Percentiles rank a stretch among this genome's conserved stretches.
These are phyloP conservation scores for Achaetomiella virescens DNA, from an alignment of 495 filamentous ascomycete species.

Conservation along the genomic window DNA sequence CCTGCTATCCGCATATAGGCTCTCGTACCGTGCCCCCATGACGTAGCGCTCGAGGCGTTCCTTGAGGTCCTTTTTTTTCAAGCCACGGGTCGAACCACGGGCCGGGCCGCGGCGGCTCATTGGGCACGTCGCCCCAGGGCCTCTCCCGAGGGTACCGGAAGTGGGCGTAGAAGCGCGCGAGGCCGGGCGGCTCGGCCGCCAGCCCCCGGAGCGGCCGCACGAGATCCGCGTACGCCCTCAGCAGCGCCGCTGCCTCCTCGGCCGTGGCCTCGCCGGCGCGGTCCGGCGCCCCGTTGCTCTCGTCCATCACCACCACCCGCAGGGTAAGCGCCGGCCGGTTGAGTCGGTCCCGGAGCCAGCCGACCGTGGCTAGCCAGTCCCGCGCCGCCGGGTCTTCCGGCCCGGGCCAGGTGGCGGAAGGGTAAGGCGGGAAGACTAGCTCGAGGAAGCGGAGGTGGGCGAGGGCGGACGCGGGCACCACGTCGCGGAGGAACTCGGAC, in stretches of 20 bases:
- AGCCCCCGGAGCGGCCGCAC: neutral
- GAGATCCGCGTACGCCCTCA: neutral
- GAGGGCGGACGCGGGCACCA: conserved; percentile 7
- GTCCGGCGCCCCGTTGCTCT: neutral
- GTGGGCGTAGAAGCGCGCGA: conserved; percentile 6
- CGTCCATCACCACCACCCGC: neutral
- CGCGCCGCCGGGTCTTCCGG: neutral
- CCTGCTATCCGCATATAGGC: conserved; percentile 1
- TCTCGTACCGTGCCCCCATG: conserved; percentile 1
- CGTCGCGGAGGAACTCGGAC: conserved; percentile 7
- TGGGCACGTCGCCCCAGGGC: neutral
- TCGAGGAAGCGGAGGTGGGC: conserved; percentile 10
- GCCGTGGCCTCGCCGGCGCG: neutral
- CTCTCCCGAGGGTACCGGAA: conserved; percentile 1
- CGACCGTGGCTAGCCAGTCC: conserved; percentile 6
- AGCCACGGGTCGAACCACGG: conserved; percentile 6
- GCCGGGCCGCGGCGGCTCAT: conserved; percentile 3
- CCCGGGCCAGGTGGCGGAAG: neutral
- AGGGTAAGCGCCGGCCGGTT: neutral
- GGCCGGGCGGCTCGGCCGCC: neutral
- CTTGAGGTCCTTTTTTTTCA: neutral
- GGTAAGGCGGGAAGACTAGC: conserved; percentile 11
- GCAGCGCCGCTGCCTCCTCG: neutral
- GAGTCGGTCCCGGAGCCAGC: neutral
- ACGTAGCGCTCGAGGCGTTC: conserved; percentile 1